Base-by-base conservation (phyloP, 2,329 filamentous ascomycete genomes). In the Pseudogymnoascus sp. region DNA sequence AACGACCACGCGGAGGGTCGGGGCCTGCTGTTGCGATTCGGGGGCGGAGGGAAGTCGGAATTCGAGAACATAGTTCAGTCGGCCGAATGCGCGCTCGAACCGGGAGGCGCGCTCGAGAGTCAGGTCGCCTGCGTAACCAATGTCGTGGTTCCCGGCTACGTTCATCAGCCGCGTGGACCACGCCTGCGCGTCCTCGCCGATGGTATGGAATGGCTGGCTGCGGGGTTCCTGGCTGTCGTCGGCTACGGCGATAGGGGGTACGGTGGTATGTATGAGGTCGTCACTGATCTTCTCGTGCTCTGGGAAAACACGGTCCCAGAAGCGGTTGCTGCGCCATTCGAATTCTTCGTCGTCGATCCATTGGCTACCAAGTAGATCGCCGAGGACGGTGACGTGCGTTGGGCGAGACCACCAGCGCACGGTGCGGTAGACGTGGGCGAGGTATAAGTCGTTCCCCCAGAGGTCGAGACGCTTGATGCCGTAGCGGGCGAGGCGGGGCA, bases 61-160 rank as follows among this genome's bases (percentile, higher is more conserved):
- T 35, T 87, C 84, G 9, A 96, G 82, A 71, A 96, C 92, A 82
- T 96, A 99, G 73, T 97, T 96, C 16, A 90, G 85, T 66, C 86
- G 90, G 62, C 94, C 94, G 77, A 96, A 99, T 1, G 84, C 83
- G 22, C 82, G 80, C 75, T 96, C 92, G 72, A 97, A 99, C 1
- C 94, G 84, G 28, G 84, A 79, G 62, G 97, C 80, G 3, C 92
- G 85, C 65, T 85, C 80, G n/a, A 81, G 77, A 41, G 88, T 91
- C 65, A 97, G 82, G 74, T 99, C 94, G 2, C 94, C 94, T 0
- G 92, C 91, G 73, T 99, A 99, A 35, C 94, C 94, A 70, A 99
- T 87, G 74, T 99, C 94, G 72, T 99, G 94, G 71, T 99, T 99
- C 1, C 94, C 94, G 0, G 87, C 92, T 25, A 97, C 85, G 68